Evolutionary conservation across 495 filamentous ascomycete genomes (phyloP).

Genomic region (Penicillium paxilli): DNA sequence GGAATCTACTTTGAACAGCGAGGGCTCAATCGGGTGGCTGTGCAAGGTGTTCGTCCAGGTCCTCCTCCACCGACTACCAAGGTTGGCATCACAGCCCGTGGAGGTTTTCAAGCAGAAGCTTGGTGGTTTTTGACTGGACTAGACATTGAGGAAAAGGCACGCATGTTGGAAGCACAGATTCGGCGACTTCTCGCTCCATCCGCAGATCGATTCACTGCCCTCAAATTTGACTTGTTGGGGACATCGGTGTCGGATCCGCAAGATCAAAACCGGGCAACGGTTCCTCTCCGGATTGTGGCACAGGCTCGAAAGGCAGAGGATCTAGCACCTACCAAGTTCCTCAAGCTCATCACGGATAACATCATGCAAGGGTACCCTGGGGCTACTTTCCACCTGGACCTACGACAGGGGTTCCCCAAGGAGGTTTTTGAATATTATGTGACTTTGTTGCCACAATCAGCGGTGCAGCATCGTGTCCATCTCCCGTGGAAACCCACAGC

Average conservation of each 20-base stretch:
- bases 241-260: constrained; percentile 25
- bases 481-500: constrained; percentile 36
- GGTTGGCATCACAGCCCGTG: constrained; percentile 50
- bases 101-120: constrained; percentile 49
- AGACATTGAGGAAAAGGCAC: constrained; percentile 46
- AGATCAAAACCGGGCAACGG: constrained; percentile 39
- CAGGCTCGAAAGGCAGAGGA: constrained; percentile 37
- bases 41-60: constrained; percentile 29
- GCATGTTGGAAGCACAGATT: constrained; percentile 41
- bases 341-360: constrained; percentile 40
- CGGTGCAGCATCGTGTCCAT: constrained; percentile 38
- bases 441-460: constrained; percentile 38
- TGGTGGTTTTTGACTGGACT: constrained; percentile 44
- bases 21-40: constrained; percentile 34
- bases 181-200: constrained; percentile 20
- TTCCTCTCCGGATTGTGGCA: constrained; percentile 37
- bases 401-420: constrained; percentile 37
- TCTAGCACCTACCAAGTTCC: constrained; percentile 30
- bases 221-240: constrained; percentile 39
- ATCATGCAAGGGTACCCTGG: constrained; percentile 46
- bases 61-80: constrained; percentile 57
- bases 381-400: constrained; percentile 42
- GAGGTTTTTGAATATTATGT: constrained; percentile 45
- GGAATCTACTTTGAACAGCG: constrained; percentile 48
- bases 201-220: constrained; percentile 22